Evolutionary conservation across 2,329 filamentous ascomycete species (phyloP), one percentile per base, ranked within the genome.

Genomic region (Colletotrichum lupini): DNA sequence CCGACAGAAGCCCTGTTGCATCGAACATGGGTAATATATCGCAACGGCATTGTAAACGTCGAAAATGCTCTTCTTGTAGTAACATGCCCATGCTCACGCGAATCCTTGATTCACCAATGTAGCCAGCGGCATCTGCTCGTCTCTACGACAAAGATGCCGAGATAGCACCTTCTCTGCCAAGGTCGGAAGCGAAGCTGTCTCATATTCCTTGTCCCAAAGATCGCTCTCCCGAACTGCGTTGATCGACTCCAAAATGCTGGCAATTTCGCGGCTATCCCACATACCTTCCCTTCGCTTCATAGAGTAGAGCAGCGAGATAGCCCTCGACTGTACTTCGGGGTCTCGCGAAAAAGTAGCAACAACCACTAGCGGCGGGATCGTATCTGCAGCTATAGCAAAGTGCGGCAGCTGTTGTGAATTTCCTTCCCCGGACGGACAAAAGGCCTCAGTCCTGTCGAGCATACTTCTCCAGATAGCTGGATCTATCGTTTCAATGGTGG

Each of bases 271-370:
- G 12, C 76, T 78, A 11, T 78, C 76, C 75, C 76, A 77, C 0
- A 78, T 55, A 0, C 76, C 77, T 46, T 78, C 77, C 0, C 72
- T 74, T 6, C 76, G 61, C 9, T 77, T 75, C 7, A 78, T 42
- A 3, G 26, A 26, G 1, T 74, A 62, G 19, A 78, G 14, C 0
- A 78, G 7, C 6, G 69, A n/a, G 1, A 78, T 3, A 72, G 75
- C 0, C 37, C 26, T 2, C 64, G 55, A 5, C 62, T 64, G 1
- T 28, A 70, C 12, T 8, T 59, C 67, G 0, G 35, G 16, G 11
- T 66, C 67, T 2, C 19, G 37, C 12, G 35, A 35, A 24, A 53
- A 58, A 2, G 1, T 53, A 0, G 61, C 61, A 26, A 70, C 58
- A 1, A 70, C 57, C n/a, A 58, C 55, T 22, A 59, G 28, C 12